These are phyloP conservation scores for Populus hybrid DNA, from an alignment of 441 rosid species.

Conservation along the genomic window DNA sequence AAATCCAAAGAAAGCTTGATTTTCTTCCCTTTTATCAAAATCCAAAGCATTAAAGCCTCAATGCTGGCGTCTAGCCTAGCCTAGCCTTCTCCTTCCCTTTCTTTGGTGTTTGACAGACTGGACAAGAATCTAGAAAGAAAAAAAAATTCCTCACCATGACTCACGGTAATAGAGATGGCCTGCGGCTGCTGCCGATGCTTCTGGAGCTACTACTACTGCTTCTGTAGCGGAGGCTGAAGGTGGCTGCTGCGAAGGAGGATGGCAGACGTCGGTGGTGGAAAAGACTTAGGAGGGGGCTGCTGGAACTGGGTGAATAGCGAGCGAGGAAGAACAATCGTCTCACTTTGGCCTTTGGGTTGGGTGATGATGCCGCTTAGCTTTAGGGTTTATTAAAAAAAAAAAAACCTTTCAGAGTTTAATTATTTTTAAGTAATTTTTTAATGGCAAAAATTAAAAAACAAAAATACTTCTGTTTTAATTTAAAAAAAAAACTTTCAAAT, in stretches of 20 bases:
- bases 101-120: neutral
- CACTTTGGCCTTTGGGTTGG: neutral
- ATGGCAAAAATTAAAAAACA: no score
- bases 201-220: neutral
- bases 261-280: neutral
- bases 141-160: neutral
- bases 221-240: neutral
- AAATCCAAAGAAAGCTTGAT: neutral
- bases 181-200: no score
- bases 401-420: no score
- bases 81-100: no score
- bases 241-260: no score
- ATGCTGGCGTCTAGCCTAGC: neutral
- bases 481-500: no score
- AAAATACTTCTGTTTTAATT: no score
- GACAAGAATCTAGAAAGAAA: neutral
- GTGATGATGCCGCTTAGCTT: neutral
- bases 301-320: neutral
- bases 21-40: no score
- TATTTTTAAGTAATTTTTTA: no score
- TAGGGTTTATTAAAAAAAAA: neutral
- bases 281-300: neutral
- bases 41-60: no score
- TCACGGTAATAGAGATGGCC: no score
- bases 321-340: neutral